phyloP scores from a whole-genome alignment of 768 basidiomycete genomes.

The Baorangia bicolor region DNA sequence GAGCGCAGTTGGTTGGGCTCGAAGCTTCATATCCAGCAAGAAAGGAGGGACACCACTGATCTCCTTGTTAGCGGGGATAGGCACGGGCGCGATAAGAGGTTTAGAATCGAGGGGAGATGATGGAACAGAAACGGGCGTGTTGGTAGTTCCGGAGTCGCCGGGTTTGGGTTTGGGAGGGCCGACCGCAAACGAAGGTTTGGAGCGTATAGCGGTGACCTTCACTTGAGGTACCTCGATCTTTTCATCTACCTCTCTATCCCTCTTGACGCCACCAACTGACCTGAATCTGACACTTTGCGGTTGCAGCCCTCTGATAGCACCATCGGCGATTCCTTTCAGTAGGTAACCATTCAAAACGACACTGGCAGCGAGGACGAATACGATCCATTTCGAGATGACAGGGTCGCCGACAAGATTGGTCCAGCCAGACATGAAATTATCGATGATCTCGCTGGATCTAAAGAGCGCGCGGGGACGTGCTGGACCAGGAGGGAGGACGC shows the following conservation, averaged over 20 bases:
- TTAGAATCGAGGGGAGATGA: conserved; percentile 12
- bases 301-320: conserved; percentile 36
- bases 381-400: conserved; percentile 92
- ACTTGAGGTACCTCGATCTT: conserved; percentile 18
- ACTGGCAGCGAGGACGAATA: conserved; percentile 79
- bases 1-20: conserved; percentile 21
- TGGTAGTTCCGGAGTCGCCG: conserved; percentile 15
- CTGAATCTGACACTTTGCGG: conserved; percentile 30
- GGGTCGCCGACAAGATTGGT: conserved; percentile 91
- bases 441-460: conserved; percentile 57
- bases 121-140: conserved; percentile 16
- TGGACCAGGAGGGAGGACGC: conserved; percentile 38
- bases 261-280: conserved; percentile 22
- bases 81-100: conserved; percentile 27
- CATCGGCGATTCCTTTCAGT: conserved; percentile 79
- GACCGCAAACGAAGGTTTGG: conserved; percentile 25
- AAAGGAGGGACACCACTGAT: conserved; percentile 27
- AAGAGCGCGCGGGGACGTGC: conserved; percentile 32
- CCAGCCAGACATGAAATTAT: conserved; percentile 90
- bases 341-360: conserved; percentile 92
- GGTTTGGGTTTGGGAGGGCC: conserved; percentile 22
- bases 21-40: conserved; percentile 35
- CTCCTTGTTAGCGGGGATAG: conserved; percentile 19
- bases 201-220: conserved; percentile 11
- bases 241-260: conserved; percentile 22